Percentiles rank a stretch among this genome's conserved stretches.
phyloP scores from a whole-genome alignment of 768 basidiomycete genomes.

The Calocybe gangraenosa region DNA sequence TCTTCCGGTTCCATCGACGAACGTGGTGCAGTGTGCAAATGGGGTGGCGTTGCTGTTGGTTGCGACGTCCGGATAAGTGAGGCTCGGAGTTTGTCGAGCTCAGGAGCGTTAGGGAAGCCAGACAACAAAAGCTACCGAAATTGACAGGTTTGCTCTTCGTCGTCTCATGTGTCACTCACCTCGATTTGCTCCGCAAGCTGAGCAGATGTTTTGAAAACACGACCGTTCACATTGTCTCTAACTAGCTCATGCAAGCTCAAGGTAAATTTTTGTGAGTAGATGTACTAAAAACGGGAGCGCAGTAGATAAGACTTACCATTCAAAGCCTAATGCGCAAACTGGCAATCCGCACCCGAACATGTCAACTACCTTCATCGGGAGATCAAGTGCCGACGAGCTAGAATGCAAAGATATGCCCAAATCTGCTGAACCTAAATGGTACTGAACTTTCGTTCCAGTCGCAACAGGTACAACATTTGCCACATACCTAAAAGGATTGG shows the following conservation, averaged over 20 bases:
- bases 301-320: conserved; percentile 54
- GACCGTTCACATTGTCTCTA: conserved; percentile 77
- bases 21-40: conserved; percentile 17
- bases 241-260: conserved; percentile 83
- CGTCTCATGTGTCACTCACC: conserved; percentile 34
- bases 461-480: not conserved
- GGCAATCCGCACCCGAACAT: conserved; percentile 98
- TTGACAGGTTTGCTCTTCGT: conserved; percentile 1
- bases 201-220: conserved; percentile 62
- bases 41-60: conserved; percentile 18
- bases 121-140: conserved; percentile 46
- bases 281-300: not conserved
- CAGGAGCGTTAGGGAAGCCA: conserved; percentile 54
- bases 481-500: conserved; percentile 73
- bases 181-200: conserved; percentile 73
- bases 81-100: conserved; percentile 47
- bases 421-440: conserved; percentile 73
- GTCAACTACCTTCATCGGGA: conserved; percentile 99
- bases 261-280: conserved; percentile 4
- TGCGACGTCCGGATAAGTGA: conserved; percentile 38
- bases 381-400: conserved; percentile 84
- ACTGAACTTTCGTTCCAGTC: not conserved
- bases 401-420: conserved; percentile 88
- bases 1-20: conserved; percentile 16
- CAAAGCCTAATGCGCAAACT: conserved; percentile 85